Evolutionary conservation across 768 basidiomycete genomes (phyloP).

Genomic region (Crassisporium funariophilum): DNA sequence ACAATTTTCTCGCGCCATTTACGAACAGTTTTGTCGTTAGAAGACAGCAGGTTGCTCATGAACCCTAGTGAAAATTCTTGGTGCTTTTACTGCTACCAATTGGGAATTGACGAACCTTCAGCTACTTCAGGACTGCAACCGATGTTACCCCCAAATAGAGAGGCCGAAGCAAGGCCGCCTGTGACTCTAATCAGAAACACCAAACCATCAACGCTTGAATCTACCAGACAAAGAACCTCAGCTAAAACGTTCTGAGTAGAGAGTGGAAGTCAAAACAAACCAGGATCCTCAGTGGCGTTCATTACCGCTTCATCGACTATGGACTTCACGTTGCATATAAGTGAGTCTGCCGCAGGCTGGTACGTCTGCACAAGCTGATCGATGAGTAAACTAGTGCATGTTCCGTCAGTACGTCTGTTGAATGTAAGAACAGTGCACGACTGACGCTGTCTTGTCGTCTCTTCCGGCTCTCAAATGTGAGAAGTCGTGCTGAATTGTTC

Average conservation of each 20-base stretch:
- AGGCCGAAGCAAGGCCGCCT: constrained; percentile 20
- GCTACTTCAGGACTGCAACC: constrained; percentile 17
- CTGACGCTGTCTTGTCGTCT: constrained; percentile 48
- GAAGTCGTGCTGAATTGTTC: constrained; percentile 62
- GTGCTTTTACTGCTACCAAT: neutral
- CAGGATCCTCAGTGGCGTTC: constrained; percentile 28
- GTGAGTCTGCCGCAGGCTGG: constrained; percentile 49
- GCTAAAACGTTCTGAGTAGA: constrained; percentile 19
- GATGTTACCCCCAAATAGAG: constrained; percentile 22
- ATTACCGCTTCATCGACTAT: constrained; percentile 41
- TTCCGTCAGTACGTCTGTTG: no score
- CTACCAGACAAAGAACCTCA: constrained; percentile 2
- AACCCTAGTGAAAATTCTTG: constrained; percentile 54
- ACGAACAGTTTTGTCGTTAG: constrained; percentile 50
- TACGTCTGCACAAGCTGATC: constrained; percentile 46
- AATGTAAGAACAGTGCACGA: no score
- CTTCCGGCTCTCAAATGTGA: constrained; percentile 42
- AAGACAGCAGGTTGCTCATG: constrained; percentile 36
- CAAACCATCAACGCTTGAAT: constrained; percentile 14
- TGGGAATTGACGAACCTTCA: constrained; percentile 33
- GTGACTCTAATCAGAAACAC: constrained; percentile 21
- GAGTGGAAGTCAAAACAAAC: constrained; percentile 30
- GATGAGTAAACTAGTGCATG: no score
- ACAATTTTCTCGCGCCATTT: constrained; percentile 57
- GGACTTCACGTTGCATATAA: constrained; percentile 44